Base-by-base conservation (phyloP, 176 grass and related monocot genomes). In the Lolium perenne region DNA sequence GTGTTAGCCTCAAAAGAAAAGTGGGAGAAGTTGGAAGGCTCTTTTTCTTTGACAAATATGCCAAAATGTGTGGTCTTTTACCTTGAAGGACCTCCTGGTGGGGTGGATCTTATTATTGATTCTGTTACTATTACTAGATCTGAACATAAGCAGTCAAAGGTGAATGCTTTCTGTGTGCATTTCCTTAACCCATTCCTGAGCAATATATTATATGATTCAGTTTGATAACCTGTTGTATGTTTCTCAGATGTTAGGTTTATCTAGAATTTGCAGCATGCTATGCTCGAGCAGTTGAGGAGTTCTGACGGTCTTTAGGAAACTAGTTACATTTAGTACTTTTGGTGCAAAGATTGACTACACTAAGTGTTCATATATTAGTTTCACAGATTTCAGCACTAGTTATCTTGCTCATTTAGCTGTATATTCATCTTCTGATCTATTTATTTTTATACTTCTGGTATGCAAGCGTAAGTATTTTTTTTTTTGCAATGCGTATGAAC, bases 1-100 rank as follows among this genome's bases (percentile, higher is more conserved):
- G 79, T 86, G 25, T 76, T 77, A 77, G 90, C 77, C 22, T 92
- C 86, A 85, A 88, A 91, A 86, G 88, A 82, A 22, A 83, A 86
- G 23, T 98, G 96, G 96, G 80, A 84, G 86, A 95, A 98, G 88
- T 84, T 98, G 85, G 93, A 98, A 92, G 93, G 93, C n/a, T 92
- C 93, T 43, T 95, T 94, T 82, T 89, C 74, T 78, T 80, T 98
- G 72, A 90, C 65, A 82, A 94, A 71, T 90, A 86, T 92, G 84
- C 90, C 96, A 59, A 98, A 89, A 83, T 60, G 77, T 48, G 92
- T 95, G 65, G 86, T 98, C 29, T 98, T 98, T 84, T 98, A 91
- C 58, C 54, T 98, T 63, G 96, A 98, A 92, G 96, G 96, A 20
- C 96, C 96, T 77, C 92, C 88, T 82, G 56, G 89, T 86, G 93